phyloP scores from a whole-genome alignment of 495 filamentous ascomycete species.

The Penicillium simplicissimum region DNA sequence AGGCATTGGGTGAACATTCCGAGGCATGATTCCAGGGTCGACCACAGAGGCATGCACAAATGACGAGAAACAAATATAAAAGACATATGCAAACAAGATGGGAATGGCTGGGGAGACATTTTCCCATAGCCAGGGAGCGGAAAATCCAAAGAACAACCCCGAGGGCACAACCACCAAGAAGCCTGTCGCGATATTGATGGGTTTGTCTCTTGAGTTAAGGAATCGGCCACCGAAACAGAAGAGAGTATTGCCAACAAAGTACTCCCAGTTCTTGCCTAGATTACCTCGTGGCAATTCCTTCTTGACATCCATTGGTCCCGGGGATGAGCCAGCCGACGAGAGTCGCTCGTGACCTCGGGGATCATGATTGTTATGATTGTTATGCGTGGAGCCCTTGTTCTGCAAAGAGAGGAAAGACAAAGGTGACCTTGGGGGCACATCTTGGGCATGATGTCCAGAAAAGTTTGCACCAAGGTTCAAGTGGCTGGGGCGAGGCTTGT shows the following conservation, averaged over 20 bases:
- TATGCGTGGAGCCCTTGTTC: constrained; percentile 46
- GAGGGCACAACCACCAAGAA: constrained; percentile 73
- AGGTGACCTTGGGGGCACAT: constrained; percentile 64
- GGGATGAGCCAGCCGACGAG: constrained; percentile 74
- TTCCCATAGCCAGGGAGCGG: constrained; percentile 88
- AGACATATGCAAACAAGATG: constrained; percentile 85
- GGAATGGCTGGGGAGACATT: constrained; percentile 91
- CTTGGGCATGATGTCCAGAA: constrained; percentile 47
- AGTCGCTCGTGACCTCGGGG: constrained; percentile 72
- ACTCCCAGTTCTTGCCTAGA: constrained; percentile 77
- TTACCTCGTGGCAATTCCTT: constrained; percentile 37
- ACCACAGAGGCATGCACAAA: constrained; percentile 89
- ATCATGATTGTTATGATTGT: constrained; percentile 37
- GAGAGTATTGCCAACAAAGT: constrained; percentile 87
- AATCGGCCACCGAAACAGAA: constrained; percentile 85
- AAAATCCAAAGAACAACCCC: constrained; percentile 81
- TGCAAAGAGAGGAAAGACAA: constrained; percentile 67
- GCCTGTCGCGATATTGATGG: constrained; percentile 89
- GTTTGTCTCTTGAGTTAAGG: constrained; percentile 84
- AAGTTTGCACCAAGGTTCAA: constrained; percentile 60
- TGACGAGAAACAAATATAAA: constrained; percentile 86
- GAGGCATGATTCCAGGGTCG: constrained; percentile 88
- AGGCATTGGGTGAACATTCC: constrained; percentile 73
- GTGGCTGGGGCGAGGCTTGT: constrained; percentile 52
- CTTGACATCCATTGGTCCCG: constrained; percentile 44